These are phyloP conservation scores for Myrmaecium sp. DNA, from an alignment of 2,329 filamentous ascomycete species.

Conservation along the genomic window DNA sequence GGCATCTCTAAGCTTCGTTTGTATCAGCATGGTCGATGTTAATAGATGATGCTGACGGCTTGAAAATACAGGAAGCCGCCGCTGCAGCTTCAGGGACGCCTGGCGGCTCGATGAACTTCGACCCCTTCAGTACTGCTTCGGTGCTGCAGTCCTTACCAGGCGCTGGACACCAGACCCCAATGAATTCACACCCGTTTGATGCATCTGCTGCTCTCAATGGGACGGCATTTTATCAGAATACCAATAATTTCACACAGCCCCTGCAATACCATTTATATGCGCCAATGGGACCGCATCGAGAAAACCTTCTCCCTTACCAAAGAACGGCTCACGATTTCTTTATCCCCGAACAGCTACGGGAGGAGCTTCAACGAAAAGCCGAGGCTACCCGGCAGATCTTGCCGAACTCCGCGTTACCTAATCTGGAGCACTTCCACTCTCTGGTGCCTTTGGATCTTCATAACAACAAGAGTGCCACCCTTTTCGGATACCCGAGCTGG, in stretches of 20 bases:
- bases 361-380: constrained; percentile 76
- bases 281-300: constrained; percentile 64
- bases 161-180: constrained; percentile 19
- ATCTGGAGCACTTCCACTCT: constrained; percentile 80
- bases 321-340: constrained; percentile 82
- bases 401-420: constrained; percentile 60
- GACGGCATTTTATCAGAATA: constrained; percentile 47
- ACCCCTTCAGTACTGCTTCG: constrained; percentile 25
- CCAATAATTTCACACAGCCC: constrained; percentile 37
- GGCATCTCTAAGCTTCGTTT: too few relatives aligned
- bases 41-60: too few relatives aligned
- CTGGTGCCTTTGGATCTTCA: constrained; percentile 76
- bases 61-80: too few relatives aligned
- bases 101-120: constrained; percentile 27
- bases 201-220: constrained; percentile 41
- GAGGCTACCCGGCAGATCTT: constrained; percentile 75
- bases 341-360: constrained; percentile 66
- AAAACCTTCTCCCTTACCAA: constrained; percentile 72
- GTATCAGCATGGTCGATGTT: too few relatives aligned
- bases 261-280: constrained; percentile 82
- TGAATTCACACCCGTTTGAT: constrained; percentile 62
- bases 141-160: constrained; percentile 17
- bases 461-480: constrained; percentile 57
- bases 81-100: too few relatives aligned
- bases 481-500: constrained; percentile 84